Conservation (phyloP, 345 rosid species). For the Stellera chamaejasme region DNA sequence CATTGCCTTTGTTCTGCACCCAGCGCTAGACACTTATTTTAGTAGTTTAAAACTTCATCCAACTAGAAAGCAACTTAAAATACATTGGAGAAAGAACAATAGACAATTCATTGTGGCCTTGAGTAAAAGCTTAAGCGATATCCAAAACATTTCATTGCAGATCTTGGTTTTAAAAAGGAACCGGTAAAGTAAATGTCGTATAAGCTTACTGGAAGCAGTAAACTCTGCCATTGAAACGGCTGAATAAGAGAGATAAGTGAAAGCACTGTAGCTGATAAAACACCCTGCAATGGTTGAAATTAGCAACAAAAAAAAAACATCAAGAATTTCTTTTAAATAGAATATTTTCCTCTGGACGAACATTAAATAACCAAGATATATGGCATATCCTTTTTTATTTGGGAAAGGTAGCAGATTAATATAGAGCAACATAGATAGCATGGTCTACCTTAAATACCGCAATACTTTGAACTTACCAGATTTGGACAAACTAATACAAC, state of each 20-base stretch:
- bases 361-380: too few species aligned
- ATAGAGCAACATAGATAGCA: not conserved
- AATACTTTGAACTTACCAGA: slow-evolving; percentile 47
- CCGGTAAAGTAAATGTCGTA: slow-evolving; percentile 5
- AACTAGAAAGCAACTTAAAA: not conserved
- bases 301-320: slow-evolving; percentile 5
- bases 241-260: slow-evolving; percentile 86
- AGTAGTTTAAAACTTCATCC: too few species aligned
- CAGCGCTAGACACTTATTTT: not conserved
- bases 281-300: slow-evolving; percentile 55
- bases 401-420: too few species aligned
- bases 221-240: slow-evolving; percentile 99
- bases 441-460: not conserved
- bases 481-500: slow-evolving; percentile 75
- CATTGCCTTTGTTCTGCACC: not conserved
- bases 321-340: slow-evolving; percentile 6
- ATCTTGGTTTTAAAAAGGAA: slow-evolving; percentile 10
- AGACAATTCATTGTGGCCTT: not conserved
- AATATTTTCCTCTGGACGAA: not conserved
- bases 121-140: slow-evolving; percentile 3
- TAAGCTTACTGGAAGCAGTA: slow-evolving; percentile 82
- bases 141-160: slow-evolving; percentile 9
- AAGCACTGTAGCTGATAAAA: slow-evolving; percentile 75
- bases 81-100: not conserved
- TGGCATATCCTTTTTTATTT: too few species aligned